Percentiles rank a stretch among this genome's conserved stretches.
Evolutionary conservation across 2,329 filamentous ascomycete genomes (phyloP).

Genomic region (Pyrenochaeta sp.): DNA sequence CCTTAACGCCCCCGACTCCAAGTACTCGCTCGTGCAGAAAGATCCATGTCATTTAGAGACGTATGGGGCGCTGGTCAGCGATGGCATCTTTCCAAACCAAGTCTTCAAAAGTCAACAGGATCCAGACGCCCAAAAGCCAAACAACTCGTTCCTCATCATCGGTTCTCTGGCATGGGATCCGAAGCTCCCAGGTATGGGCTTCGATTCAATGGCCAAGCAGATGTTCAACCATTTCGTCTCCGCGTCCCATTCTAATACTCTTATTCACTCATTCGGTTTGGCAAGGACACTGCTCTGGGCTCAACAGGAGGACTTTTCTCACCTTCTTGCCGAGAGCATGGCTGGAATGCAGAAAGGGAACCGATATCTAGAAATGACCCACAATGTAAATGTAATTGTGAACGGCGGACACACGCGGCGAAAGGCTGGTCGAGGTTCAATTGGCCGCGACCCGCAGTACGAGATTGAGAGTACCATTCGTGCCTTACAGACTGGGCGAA

Average conservation of each 20-base stretch:
- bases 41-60: conserved; percentile 33
- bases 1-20: conserved; percentile 49
- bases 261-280: conserved; percentile 78
- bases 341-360: conserved; percentile 63
- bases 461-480: conserved; percentile 36
- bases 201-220: conserved; percentile 65
- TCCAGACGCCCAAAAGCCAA: conserved; percentile 59
- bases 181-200: conserved; percentile 56
- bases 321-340: conserved; percentile 66
- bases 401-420: conserved; percentile 16
- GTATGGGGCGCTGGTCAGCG: conserved; percentile 61
- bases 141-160: conserved; percentile 73
- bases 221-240: conserved; percentile 69
- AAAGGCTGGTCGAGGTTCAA: conserved; percentile 14
- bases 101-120: conserved; percentile 47
- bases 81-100: conserved; percentile 65
- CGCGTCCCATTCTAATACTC: conserved; percentile 63
- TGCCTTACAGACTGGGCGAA: conserved; percentile 28
- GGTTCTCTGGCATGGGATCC: conserved; percentile 46
- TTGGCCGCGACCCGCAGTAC: conserved; percentile 37
- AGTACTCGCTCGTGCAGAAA: conserved; percentile 55
- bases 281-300: conserved; percentile 82
- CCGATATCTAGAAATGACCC: conserved; percentile 67
- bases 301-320: conserved; percentile 65
- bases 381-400: conserved; percentile 58